A percentile compares a stretch with the other conserved stretches of the same genome.
Evolutionary conservation across 1,284 basidiomycete genomes (phyloP).

Genomic region (Malassezia psittaci): DNA sequence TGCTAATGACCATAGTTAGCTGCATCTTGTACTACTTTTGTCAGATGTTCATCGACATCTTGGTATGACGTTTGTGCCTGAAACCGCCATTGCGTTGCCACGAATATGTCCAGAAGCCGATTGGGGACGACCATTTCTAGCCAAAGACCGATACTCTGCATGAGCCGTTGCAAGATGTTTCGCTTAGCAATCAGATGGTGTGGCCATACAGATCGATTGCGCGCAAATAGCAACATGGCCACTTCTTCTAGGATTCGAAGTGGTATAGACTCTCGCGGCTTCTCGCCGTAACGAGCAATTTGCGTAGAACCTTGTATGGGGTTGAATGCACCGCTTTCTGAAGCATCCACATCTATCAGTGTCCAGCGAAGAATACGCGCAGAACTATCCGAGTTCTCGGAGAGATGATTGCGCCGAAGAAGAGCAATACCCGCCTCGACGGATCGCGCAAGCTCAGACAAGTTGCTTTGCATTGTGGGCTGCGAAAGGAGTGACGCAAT

Average conservation of each 20-base stretch:
- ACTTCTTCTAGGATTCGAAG: background rate
- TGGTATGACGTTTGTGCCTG: background rate
- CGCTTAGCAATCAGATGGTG: background rate
- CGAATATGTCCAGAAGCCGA: background rate
- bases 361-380: conserved; percentile 1
- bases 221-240: background rate
- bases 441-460: conserved; percentile 28
- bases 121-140: background rate
- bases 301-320: background rate
- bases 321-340: background rate
- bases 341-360: background rate
- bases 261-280: background rate
- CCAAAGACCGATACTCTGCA: no score
- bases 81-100: background rate
- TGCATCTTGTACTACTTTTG: background rate
- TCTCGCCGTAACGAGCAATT: background rate
- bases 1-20: no score
- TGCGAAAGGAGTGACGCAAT: conserved; percentile 25
- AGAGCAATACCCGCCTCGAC: conserved; percentile 26
- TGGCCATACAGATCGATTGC: background rate
- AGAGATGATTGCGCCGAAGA: conserved; percentile 11
- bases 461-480: conserved; percentile 26
- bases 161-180: no score
- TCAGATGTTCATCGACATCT: background rate
- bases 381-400: background rate